Percentiles rank a stretch among this genome's conserved stretches.
Evolutionary conservation across 2,329 filamentous ascomycete genomes (phyloP).

Genomic region (Drechslerella stenobrocha): DNA sequence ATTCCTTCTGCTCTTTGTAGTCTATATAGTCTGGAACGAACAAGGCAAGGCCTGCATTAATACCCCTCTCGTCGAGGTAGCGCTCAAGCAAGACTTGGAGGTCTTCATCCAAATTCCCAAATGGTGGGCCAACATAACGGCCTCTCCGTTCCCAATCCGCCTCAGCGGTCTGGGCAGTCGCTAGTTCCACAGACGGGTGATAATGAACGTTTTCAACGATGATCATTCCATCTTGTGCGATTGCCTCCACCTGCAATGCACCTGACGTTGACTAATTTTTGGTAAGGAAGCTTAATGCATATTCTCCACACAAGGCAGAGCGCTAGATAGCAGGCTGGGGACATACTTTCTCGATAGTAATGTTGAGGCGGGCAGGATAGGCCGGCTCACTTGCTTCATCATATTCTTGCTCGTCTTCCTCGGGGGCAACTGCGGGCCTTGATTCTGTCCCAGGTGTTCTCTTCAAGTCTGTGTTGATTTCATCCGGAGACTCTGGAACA

Average conservation of each 20-base stretch:
- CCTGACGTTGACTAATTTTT: conserved; percentile 64
- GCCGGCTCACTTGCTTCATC: conserved; percentile 62
- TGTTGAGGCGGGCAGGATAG: conserved; percentile 79
- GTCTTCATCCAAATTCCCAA: conserved; percentile 92
- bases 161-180: conserved; percentile 74
- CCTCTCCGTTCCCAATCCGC: conserved; percentile 74
- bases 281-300: conserved; percentile 55
- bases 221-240: conserved; percentile 82
- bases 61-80: conserved; percentile 90
- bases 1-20: conserved; percentile 98
- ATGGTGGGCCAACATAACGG: conserved; percentile 86
- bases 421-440: conserved; percentile 65
- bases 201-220: conserved; percentile 89
- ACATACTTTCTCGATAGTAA: conserved; percentile 76
- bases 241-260: conserved; percentile 81
- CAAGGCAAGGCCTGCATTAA: conserved; percentile 80
- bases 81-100: conserved; percentile 88
- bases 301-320: not conserved
- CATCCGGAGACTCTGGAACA: conserved; percentile 55
- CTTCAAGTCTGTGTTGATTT: conserved; percentile 57
- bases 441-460: conserved; percentile 61
- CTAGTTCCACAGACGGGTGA: conserved; percentile 76
- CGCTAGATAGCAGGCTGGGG: no score
- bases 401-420: conserved; percentile 62
- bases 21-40: conserved; percentile 97